Evolutionary conservation across 306 rosid genomes (phyloP).

Genomic region (Citrullus colocynthis): DNA sequence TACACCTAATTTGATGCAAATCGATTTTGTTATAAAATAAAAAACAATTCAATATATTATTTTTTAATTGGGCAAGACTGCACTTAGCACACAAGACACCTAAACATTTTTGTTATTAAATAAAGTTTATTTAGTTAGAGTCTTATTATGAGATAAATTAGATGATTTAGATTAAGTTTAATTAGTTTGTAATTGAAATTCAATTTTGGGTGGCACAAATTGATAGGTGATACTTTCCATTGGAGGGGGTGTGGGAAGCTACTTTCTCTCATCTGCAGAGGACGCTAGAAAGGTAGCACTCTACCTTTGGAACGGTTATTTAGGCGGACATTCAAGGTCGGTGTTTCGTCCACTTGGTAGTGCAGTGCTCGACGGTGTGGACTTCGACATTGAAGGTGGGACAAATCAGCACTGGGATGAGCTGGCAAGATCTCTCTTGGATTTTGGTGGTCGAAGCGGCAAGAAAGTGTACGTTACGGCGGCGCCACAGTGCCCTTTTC

Average conservation of each 20-base stretch:
- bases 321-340: constrained; percentile 36
- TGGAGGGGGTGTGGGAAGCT: constrained; percentile 43
- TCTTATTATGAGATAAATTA: too few species aligned
- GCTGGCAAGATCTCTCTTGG: constrained; percentile 34
- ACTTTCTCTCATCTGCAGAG: constrained; percentile 26
- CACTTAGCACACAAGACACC: too few species aligned
- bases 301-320: constrained; percentile 47
- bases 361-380: constrained; percentile 46
- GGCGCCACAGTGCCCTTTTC: constrained; percentile 53
- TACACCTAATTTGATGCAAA: too few species aligned
- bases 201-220: not conserved
- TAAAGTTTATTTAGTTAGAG: too few species aligned
- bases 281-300: constrained; percentile 38
- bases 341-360: constrained; percentile 37
- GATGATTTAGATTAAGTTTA: not conserved
- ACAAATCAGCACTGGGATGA: constrained; percentile 36
- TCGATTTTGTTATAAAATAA: too few species aligned
- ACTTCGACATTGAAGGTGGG: constrained; percentile 57
- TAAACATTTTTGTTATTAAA: too few species aligned
- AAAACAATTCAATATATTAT: too few species aligned
- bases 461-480: constrained; percentile 42
- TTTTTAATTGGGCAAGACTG: too few species aligned
- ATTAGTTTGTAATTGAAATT: too few species aligned
- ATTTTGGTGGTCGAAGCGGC: constrained; percentile 11
- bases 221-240: constrained; percentile 30